Conservation (phyloP, 1,284 basidiomycete species). For the Cutaneotrichosporon arboriforme region DNA sequence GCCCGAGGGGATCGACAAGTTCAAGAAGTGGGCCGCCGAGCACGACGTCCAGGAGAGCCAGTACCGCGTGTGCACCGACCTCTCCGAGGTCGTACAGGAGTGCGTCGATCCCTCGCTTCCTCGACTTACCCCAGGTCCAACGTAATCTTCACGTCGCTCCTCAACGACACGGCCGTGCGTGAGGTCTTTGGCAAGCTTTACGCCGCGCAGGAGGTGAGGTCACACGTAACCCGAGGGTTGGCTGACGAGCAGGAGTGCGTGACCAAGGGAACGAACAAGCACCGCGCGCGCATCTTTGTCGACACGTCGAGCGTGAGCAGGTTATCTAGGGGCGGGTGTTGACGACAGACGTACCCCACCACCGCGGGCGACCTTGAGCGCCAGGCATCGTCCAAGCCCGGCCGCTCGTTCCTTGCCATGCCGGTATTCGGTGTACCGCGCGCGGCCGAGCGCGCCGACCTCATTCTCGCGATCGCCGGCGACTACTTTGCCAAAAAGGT, state of each 20-base stretch:
- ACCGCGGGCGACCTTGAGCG: conserved; percentile 71
- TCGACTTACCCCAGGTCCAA: conserved; percentile 56
- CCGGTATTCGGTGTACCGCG: conserved; percentile 70
- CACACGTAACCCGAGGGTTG: no score
- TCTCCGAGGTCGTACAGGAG: conserved; percentile 41
- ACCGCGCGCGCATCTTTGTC: conserved; percentile 62
- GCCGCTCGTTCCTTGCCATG: conserved; percentile 65
- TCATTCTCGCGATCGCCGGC: conserved; percentile 73
- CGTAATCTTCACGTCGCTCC: conserved; percentile 71
- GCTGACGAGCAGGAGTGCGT: background rate
- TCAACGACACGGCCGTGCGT: conserved; percentile 67
- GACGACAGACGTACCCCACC: conserved; percentile 60
- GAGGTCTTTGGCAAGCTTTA: conserved; percentile 62
- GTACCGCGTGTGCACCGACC: conserved; percentile 34
- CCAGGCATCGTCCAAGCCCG: conserved; percentile 58
- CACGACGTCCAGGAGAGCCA: conserved; percentile 27
- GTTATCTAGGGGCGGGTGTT: background rate
- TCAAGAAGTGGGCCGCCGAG: conserved; percentile 32
- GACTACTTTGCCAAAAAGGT: conserved; percentile 79
- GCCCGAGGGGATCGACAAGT: conserved; percentile 31
- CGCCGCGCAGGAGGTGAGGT: conserved; percentile 53
- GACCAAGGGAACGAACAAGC: background rate
- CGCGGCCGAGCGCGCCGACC: conserved; percentile 62
- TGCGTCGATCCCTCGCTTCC: conserved; percentile 18
- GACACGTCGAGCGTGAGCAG: conserved; percentile 68